These are phyloP conservation scores for Ramichloridium luteum DNA, from an alignment of 2,329 filamentous ascomycete genomes.

Conservation along the genomic window DNA sequence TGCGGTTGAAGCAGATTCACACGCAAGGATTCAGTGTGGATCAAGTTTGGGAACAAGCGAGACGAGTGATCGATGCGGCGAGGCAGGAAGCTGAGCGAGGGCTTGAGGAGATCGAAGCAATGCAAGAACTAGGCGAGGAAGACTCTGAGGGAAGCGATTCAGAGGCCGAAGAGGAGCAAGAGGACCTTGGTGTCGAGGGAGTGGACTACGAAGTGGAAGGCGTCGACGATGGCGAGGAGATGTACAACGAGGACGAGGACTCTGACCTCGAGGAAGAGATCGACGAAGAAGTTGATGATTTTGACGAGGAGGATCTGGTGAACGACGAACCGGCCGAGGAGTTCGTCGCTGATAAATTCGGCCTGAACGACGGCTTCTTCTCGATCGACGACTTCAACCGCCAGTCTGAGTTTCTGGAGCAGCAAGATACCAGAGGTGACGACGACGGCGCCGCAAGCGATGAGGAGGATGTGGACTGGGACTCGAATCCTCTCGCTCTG, in stretches of 20 bases:
- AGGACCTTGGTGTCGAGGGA: constrained; percentile 24
- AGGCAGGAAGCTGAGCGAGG: constrained; percentile 41
- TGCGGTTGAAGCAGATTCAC: constrained; percentile 75
- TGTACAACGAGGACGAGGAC: constrained; percentile 25
- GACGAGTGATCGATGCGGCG: constrained; percentile 62
- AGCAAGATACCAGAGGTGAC: constrained; percentile 68
- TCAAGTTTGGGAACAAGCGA: constrained; percentile 91
- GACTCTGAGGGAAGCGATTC: constrained; percentile 14
- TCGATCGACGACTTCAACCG: constrained; percentile 96
- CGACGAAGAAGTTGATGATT: constrained; percentile 19
- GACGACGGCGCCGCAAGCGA: constrained; percentile 65
- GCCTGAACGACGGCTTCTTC: constrained; percentile 95
- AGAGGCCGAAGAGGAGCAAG: constrained; percentile 26
- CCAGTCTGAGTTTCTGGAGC: constrained; percentile 78
- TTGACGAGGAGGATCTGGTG: constrained; percentile 35
- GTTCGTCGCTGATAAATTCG: constrained; percentile 61
- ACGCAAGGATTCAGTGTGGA: constrained; percentile 74
- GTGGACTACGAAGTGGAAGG: constrained; percentile 26
- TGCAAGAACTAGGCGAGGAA: constrained; percentile 20
- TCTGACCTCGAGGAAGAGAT: constrained; percentile 24
- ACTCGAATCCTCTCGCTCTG: constrained; percentile 54
- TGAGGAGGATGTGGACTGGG: constrained; percentile 82
- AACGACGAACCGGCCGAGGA: constrained; percentile 41
- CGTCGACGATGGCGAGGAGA: constrained; percentile 25
- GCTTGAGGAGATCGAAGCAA: constrained; percentile 25